A percentile compares a stretch with the other conserved stretches of the same genome.
Evolutionary conservation across 352 stramenopile species (phyloP).

Genomic region (Globisporangium acanthophoron): DNA sequence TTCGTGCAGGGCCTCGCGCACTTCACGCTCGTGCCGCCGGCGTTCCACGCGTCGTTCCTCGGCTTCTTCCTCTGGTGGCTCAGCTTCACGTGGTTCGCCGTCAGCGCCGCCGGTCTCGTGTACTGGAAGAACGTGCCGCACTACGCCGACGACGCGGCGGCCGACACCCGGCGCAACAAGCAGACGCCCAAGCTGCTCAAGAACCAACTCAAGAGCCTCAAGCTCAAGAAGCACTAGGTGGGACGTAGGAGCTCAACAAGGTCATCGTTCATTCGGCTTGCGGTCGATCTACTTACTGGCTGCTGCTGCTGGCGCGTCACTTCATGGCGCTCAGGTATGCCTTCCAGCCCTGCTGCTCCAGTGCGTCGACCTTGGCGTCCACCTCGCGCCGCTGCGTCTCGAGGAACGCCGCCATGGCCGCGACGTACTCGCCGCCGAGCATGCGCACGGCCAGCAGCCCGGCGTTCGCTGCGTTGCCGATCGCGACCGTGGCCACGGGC

Average conservation of each 20-base stretch:
- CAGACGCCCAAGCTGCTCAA: slow-evolving; percentile 64
- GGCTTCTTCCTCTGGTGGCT: slow-evolving; percentile 64
- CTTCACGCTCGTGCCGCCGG: slow-evolving; percentile 54
- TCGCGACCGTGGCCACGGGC: slow-evolving; percentile 97
- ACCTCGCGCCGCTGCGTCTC: slow-evolving; percentile 90
- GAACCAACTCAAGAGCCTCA: slow-evolving; percentile 68
- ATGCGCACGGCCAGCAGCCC: slow-evolving; percentile 97
- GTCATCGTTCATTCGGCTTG: not conserved
- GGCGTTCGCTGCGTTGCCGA: slow-evolving; percentile 97
- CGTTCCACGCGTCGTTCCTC: slow-evolving; percentile 51
- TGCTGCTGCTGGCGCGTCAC: not conserved
- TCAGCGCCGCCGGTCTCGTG: slow-evolving; percentile 31
- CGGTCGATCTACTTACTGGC: too few species aligned
- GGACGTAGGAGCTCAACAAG: not conserved
- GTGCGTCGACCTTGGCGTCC: slow-evolving; percentile 87
- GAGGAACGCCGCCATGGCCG: slow-evolving; percentile 92
- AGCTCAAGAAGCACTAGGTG: slow-evolving; percentile 50
- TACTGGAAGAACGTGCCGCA: slow-evolving; percentile 75
- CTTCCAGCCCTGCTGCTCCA: slow-evolving; percentile 88
- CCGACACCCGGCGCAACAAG: slow-evolving; percentile 28
- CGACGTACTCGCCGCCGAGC: slow-evolving; percentile 77
- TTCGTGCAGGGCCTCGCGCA: slow-evolving; percentile 59
- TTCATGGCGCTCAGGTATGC: slow-evolving; percentile 84
- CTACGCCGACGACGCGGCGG: slow-evolving; percentile 4
- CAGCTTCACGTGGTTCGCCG: slow-evolving; percentile 49